phyloP scores from a whole-genome alignment of 2,329 filamentous ascomycete genomes.

The Sporothrix mexicana region DNA sequence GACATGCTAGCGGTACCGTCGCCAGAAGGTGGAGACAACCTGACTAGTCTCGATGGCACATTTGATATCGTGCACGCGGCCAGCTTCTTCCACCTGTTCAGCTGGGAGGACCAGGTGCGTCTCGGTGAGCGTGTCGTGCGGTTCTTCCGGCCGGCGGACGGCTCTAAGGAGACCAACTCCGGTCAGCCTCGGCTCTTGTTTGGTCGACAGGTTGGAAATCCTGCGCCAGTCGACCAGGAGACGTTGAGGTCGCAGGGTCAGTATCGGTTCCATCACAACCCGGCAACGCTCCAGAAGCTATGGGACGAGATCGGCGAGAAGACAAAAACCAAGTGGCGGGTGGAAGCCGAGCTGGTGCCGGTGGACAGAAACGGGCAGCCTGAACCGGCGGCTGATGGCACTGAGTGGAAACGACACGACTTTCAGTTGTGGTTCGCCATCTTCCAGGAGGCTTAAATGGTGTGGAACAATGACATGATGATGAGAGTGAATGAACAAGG shows the following conservation, averaged over 20 bases:
- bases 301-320: slow-evolving; percentile 48
- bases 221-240: slow-evolving; percentile 38
- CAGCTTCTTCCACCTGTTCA: slow-evolving; percentile 46
- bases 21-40: slow-evolving; percentile 28
- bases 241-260: slow-evolving; percentile 36
- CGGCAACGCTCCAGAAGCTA: slow-evolving; percentile 49
- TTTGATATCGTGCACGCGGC: slow-evolving; percentile 44
- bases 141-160: slow-evolving; percentile 39
- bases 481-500: too few relatives aligned
- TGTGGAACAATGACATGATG: too few relatives aligned
- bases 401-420: not conserved
- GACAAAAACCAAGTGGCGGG: slow-evolving; percentile 41
- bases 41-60: slow-evolving; percentile 39
- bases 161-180: not conserved
- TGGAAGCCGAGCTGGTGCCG: slow-evolving; percentile 25
- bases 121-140: slow-evolving; percentile 40
- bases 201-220: slow-evolving; percentile 42
- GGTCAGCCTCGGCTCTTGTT: slow-evolving; percentile 39
- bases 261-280: slow-evolving; percentile 49
- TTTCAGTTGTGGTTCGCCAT: slow-evolving; percentile 24
- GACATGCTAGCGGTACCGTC: slow-evolving; percentile 40
- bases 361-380: not conserved
- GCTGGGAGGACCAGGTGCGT: slow-evolving; percentile 41
- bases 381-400: slow-evolving; percentile 9
- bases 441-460: slow-evolving; percentile 11